Conservation (phyloP, 768 basidiomycete species). For the Cystoderma amianthinum region DNA sequence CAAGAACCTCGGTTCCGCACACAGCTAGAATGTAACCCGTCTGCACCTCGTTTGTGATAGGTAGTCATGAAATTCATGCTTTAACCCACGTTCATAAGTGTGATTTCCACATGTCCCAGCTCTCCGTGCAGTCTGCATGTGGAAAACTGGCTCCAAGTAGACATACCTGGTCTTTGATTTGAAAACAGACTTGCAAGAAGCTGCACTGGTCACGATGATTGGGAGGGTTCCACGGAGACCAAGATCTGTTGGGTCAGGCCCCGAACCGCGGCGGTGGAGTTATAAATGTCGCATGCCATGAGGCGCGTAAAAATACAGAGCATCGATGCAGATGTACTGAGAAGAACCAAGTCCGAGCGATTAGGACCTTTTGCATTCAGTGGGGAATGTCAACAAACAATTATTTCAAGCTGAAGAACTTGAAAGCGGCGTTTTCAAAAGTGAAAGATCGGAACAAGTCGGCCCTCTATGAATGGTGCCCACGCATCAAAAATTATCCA, state of each 20-base stretch:
- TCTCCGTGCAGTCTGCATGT: conserved; percentile 4
- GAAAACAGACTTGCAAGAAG: background rate
- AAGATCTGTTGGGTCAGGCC: conserved; percentile 16
- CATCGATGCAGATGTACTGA: background rate
- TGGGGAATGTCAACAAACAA: background rate
- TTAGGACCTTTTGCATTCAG: conserved; percentile 2
- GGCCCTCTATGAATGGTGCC: conserved; percentile 17
- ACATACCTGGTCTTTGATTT: too few relatives aligned
- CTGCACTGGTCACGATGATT: conserved; percentile 2
- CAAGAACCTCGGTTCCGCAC: too few relatives aligned
- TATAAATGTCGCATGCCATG: too few relatives aligned
- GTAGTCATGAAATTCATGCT: background rate
- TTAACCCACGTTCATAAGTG: conserved; percentile 15
- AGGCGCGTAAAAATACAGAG: background rate
- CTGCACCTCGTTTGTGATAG: conserved; percentile 3
- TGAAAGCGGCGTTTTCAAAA: too few relatives aligned
- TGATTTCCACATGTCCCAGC: conserved; percentile 24
- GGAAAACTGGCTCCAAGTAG: background rate
- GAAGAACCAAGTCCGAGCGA: background rate
- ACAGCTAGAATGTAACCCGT: conserved; percentile 2
- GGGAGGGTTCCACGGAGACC: conserved; percentile 28
- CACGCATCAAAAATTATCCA: background rate
- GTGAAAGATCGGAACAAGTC: conserved; percentile 29
- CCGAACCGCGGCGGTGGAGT: conserved; percentile 32
- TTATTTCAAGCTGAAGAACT: too few relatives aligned